phyloP scores from a whole-genome alignment of 176 grass and related monocot species.

The Bromus sterilis region DNA sequence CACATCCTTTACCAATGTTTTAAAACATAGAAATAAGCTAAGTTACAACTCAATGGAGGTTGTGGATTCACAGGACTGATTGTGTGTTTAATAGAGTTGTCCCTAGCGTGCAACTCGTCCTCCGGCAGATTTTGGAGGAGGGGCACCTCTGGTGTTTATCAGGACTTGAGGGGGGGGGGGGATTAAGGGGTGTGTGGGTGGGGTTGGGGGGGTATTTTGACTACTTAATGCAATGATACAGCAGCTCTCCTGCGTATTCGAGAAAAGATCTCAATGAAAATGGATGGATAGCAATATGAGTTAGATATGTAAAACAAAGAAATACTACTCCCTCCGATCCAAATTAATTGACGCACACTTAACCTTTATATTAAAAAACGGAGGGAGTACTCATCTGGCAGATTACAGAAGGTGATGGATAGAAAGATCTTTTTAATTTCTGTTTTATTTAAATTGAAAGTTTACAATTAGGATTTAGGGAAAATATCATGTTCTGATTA shows the following conservation, averaged over 20 bases:
- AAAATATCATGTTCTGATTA: background rate
- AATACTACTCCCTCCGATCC: no score
- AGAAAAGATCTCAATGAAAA: background rate
- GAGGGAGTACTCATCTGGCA: background rate
- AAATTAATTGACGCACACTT: no score
- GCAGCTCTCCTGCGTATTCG: background rate
- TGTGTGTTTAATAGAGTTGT: background rate
- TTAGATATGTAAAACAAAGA: slow-evolving; percentile 8
- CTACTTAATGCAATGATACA: background rate
- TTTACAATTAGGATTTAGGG: background rate
- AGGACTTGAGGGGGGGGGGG: no score
- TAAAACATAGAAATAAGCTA: background rate
- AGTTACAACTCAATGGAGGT: background rate
- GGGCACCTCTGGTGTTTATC: no score
- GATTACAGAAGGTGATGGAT: slow-evolving; percentile 6
- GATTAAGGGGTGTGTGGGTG: background rate
- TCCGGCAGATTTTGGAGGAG: no score
- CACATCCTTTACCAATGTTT: background rate
- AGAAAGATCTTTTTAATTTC: background rate
- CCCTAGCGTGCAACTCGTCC: no score
- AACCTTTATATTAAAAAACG: no score
- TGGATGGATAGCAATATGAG: background rate
- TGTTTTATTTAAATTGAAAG: background rate
- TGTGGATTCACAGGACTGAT: background rate
- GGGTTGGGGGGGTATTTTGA: background rate